These are phyloP conservation scores for Solanum aculeatissimum DNA, from an alignment of 305 asterid genomes.

Conservation along the genomic window DNA sequence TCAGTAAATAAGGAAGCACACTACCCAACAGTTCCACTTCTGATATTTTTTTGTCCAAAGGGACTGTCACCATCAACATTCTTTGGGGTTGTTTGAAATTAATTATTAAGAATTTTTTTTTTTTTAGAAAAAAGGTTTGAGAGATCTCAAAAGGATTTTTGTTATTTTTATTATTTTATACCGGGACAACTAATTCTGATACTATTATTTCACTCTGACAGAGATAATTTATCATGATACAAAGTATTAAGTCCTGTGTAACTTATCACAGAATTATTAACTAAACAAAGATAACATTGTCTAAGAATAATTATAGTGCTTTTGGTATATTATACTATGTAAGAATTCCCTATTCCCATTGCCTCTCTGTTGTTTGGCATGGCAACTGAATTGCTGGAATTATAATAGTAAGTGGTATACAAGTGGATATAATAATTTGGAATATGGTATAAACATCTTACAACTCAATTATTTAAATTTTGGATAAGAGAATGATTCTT, in stretches of 20 bases:
- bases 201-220: no score
- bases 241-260: not conserved
- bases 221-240: no score
- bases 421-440: not conserved
- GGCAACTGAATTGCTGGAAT: not conserved
- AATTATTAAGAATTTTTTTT: no score
- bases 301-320: not conserved
- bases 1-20: not conserved
- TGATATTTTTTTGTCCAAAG: not conserved
- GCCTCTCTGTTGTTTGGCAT: not conserved
- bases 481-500: not conserved
- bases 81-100: not conserved
- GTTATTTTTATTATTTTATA: not conserved
- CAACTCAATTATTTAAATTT: not conserved
- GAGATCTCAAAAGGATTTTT: no score
- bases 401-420: not conserved
- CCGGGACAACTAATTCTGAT: not conserved
- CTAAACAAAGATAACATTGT: not conserved
- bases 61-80: not conserved
- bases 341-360: not conserved
- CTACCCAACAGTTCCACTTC: not conserved
- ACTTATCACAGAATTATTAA: not conserved
- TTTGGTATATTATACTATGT: not conserved
- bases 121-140: no score
- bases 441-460: not conserved